phyloP scores from a whole-genome alignment of 2,329 filamentous ascomycete genomes.

The Pseudogymnoascus sp. region DNA sequence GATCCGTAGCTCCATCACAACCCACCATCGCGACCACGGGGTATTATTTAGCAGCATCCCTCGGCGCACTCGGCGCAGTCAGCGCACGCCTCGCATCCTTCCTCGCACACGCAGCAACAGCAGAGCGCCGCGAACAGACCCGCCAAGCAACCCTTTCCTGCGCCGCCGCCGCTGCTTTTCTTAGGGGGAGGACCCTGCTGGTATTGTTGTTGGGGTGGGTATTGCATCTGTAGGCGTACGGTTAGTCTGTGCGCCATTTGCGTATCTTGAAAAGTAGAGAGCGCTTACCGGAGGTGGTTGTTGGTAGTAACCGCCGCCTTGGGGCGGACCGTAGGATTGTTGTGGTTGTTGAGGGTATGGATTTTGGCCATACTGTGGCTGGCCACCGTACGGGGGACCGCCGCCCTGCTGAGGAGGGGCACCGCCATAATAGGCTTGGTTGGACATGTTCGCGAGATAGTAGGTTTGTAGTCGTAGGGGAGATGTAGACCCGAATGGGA shows the following conservation, averaged over 20 bases:
- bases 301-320: constrained; percentile 15
- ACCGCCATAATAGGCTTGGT: constrained; percentile 31
- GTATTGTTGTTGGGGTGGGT: constrained; percentile 36
- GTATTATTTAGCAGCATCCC: constrained; percentile 21
- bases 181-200: constrained; percentile 36
- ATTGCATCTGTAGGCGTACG: constrained; percentile 34
- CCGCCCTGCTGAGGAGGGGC: constrained; percentile 27
- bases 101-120: constrained; percentile 44
- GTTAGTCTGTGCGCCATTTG: not conserved
- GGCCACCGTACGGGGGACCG: constrained; percentile 21
- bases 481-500: not conserved
- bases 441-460: constrained; percentile 10
- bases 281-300: constrained; percentile 14
- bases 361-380: constrained; percentile 14
- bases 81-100: constrained; percentile 42
- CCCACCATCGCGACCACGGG: not conserved
- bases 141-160: constrained; percentile 35
- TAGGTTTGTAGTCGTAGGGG: not conserved
- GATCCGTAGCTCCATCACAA: not conserved
- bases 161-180: constrained; percentile 28
- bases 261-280: not conserved
- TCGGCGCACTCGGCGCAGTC: constrained; percentile 32
- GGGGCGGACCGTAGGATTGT: constrained; percentile 13
- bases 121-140: constrained; percentile 40
- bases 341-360: constrained; percentile 17